Percentiles rank a stretch among this genome's conserved stretches.
Evolutionary conservation across 176 grass and related monocot species (phyloP).

Genomic region (Cenchrus purpureus): DNA sequence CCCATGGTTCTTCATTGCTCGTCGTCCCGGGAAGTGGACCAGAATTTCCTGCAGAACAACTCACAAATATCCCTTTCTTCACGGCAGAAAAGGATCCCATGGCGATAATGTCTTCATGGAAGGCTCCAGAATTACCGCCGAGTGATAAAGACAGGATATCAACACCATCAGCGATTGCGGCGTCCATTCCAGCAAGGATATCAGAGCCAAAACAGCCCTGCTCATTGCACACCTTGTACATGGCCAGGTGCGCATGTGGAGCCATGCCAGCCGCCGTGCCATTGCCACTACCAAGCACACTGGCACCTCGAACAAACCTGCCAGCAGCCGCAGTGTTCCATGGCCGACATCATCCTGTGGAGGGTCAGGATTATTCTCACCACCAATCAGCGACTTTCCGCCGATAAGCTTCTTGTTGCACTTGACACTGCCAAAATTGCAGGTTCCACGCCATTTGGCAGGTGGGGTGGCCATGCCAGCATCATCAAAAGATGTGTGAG

Average conservation of each 20-base stretch:
- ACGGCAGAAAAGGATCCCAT: conserved; percentile 38
- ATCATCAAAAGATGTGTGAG: conserved; percentile 56
- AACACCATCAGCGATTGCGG: conserved; percentile 56
- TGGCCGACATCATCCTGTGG: conserved; percentile 41
- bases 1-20: conserved; percentile 50
- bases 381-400: not conserved
- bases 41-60: conserved; percentile 40
- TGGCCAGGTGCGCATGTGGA: conserved; percentile 51
- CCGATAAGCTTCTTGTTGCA: conserved; percentile 64
- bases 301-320: conserved; percentile 38
- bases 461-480: conserved; percentile 42
- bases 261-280: conserved; percentile 60
- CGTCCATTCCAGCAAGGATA: conserved; percentile 48
- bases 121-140: not conserved
- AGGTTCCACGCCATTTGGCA: conserved; percentile 46
- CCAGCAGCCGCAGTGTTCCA: conserved; percentile 55
- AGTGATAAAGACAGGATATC: conserved; percentile 54
- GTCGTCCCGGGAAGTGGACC: not conserved
- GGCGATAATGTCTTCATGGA: conserved; percentile 44
- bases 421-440: not conserved
- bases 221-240: conserved; percentile 48
- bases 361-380: accelerated
- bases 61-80: conserved; percentile 49
- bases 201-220: conserved; percentile 4
- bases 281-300: conserved; percentile 50